Base-by-base conservation (phyloP, 2,329 filamentous ascomycete genomes). In the Metarhizium humberi region DNA sequence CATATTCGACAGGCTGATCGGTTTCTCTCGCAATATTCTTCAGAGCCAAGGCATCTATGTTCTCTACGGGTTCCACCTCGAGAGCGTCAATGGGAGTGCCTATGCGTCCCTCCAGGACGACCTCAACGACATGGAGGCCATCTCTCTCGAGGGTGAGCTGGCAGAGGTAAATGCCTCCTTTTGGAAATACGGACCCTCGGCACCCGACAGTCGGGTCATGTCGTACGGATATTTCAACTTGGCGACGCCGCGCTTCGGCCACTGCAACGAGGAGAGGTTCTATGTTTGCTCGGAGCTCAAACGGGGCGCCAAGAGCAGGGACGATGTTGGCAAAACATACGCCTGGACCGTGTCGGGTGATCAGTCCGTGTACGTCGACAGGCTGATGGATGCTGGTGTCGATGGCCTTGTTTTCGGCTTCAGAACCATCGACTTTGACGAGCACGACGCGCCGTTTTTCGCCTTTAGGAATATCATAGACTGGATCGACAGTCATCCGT, bases 381-480 rank as follows among this genome's bases (percentile, higher is more conserved):
- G 25, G 3, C 25, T 25, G 25, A 25, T 25, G 25, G 25, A 25
- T 25, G 25, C 25, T 25, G 25, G 25, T 25, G 25, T 25, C 25
- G 25, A 25, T 25, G 25, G 25, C 25, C 25, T 25, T 25, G 25
- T 25, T 25, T 25, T 25, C 25, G 25, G 25, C 25, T 25, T 25
- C 25, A 25, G 25, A 25, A 25, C 25, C 25, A 25, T 25, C 25
- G 25, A 25, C 25, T 25, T 25, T 25, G 25, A 25, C 4, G 25
- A 25, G 25, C 25, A 25, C 25, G 25, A 25, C 3, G 25, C 25
- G 25, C 25, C 25, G 25, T 25, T 25, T 25, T 25, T 25, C 25
- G 25, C 25, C 25, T 25, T 25, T 25, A 25, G 25, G 25, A 25
- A 25, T 25, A 74, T 73, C 16, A 53, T 10, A 1, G 20, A 14